phyloP scores from a whole-genome alignment of 2,329 filamentous ascomycete species.

The Alternaria rosae region DNA sequence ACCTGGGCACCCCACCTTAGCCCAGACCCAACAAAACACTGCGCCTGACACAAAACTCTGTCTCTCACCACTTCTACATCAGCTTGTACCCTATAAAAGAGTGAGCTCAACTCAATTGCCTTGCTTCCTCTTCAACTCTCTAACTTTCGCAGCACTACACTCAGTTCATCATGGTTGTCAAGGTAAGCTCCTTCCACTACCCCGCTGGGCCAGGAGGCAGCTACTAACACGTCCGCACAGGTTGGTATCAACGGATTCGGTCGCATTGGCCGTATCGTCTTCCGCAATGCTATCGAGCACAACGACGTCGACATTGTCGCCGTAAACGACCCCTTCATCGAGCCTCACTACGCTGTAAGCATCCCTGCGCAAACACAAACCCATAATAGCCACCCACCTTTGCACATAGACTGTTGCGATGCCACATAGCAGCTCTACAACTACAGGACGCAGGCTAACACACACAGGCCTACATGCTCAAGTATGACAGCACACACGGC shows the following conservation, averaged over 20 bases:
- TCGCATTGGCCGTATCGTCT: conserved; percentile 98
- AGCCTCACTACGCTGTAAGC: conserved; percentile 95
- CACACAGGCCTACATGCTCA: conserved; percentile 96
- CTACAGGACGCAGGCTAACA: conserved; percentile 35
- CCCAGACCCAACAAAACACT: conserved; percentile 40
- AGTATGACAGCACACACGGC: conserved; percentile 98
- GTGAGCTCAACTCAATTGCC: conserved; percentile 21
- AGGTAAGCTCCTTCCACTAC: conserved; percentile 46
- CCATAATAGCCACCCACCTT: background rate
- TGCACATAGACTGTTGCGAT: background rate
- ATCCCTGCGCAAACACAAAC: conserved; percentile 8
- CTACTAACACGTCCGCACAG: conserved; percentile 55
- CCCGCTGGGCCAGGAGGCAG: conserved; percentile 26
- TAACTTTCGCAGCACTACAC: conserved; percentile 32
- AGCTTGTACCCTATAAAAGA: conserved; percentile 30
- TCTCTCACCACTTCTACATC: conserved; percentile 26
- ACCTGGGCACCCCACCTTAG: conserved; percentile 31
- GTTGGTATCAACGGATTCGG: conserved; percentile 99
- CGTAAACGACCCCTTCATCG: conserved; percentile 99
- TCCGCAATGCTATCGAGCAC: conserved; percentile 96
- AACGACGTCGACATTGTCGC: conserved; percentile 89
- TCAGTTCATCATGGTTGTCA: conserved; percentile 55
- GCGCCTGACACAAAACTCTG: conserved; percentile 31
- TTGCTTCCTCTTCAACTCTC: conserved; percentile 15
- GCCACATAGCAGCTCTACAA: background rate